Conservation (phyloP, 2,329 filamentous ascomycete genomes). For the Penicillium digitatum region DNA sequence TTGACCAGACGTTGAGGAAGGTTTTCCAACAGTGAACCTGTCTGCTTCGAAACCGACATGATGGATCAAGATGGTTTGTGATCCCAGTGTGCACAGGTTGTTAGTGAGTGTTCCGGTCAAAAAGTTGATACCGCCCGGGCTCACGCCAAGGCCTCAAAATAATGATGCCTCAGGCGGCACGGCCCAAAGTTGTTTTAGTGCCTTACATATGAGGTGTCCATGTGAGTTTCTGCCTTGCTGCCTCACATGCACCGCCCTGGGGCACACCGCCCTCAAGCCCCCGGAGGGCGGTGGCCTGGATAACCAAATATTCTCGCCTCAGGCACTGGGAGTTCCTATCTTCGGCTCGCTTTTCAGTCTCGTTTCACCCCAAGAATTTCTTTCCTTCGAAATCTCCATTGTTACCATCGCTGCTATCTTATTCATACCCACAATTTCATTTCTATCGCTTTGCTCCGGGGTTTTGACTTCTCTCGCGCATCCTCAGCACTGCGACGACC, state of each 20-base stretch:
- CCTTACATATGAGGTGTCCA: not conserved
- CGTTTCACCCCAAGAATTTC: conserved; percentile 5
- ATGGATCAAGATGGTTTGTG: conserved; percentile 13
- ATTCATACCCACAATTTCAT: conserved; percentile 1
- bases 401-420: conserved; percentile 6
- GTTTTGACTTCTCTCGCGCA: not conserved
- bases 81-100: not conserved
- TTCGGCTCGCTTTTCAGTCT: conserved; percentile 8
- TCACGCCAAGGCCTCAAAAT: not conserved
- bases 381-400: conserved; percentile 10
- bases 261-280: not conserved
- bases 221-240: not conserved
- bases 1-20: conserved; percentile 74
- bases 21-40: conserved; percentile 1
- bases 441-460: not conserved
- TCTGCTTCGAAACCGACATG: conserved; percentile 22
- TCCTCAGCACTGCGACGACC: conserved; percentile 17
- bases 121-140: conserved; percentile 10
- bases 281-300: not conserved
- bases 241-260: not conserved
- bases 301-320: not conserved
- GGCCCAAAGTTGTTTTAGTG: not conserved
- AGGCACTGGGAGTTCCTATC: conserved; percentile 3
- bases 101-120: conserved; percentile 2
- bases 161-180: not conserved